A percentile compares a stretch with the other conserved stretches of the same genome.
Evolutionary conservation across 768 basidiomycete genomes (phyloP).

Genomic region (Mycena sanguinolenta): DNA sequence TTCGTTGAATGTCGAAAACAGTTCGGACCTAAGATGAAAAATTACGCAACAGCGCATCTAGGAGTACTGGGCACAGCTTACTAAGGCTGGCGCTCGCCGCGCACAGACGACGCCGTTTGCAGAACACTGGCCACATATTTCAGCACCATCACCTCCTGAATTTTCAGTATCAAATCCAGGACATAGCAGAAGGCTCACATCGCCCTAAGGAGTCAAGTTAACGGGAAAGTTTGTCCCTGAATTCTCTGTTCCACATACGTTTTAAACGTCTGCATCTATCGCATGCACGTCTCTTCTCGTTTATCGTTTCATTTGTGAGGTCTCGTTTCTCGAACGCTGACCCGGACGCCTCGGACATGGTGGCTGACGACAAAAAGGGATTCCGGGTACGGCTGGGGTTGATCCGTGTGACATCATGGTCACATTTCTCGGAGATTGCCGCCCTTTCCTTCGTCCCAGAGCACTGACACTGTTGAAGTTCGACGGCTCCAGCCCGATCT

Average conservation of each 20-base stretch:
- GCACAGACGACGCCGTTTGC: background rate
- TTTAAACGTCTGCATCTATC: conserved; percentile 2
- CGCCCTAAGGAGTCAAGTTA: background rate
- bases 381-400: background rate
- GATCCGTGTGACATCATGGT: background rate
- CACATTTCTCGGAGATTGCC: too few species aligned
- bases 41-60: background rate
- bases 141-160: background rate
- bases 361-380: background rate
- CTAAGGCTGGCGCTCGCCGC: background rate
- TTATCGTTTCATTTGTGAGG: background rate
- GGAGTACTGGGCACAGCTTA: background rate
- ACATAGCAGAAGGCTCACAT: background rate
- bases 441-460: too few species aligned
- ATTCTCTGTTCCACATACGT: background rate
- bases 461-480: too few species aligned
- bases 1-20: background rate
- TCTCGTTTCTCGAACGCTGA: background rate
- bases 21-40: background rate
- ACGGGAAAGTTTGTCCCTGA: too few species aligned
- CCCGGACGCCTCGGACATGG: background rate
- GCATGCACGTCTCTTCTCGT: background rate
- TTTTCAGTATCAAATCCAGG: background rate
- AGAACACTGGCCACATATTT: background rate
- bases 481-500: too few species aligned